These are phyloP conservation scores for Gloeophyllum trabeum DNA, from an alignment of 768 basidiomycete genomes.

Conservation along the genomic window DNA sequence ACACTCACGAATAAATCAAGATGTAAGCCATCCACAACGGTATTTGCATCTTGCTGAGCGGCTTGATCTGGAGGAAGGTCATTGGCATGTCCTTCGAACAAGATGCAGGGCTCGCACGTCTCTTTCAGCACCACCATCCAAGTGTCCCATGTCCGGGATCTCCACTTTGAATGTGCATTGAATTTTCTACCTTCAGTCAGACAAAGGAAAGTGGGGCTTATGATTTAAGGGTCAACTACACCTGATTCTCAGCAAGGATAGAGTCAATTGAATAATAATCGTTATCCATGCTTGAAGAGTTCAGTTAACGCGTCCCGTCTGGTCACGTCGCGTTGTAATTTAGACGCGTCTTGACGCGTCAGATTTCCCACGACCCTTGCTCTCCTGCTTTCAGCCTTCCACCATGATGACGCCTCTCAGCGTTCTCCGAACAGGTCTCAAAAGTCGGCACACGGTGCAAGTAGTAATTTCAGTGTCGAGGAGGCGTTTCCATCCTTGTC, in stretches of 20 bases:
- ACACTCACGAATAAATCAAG: constrained; percentile 62
- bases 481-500: too few species aligned
- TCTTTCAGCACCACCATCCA: constrained; percentile 76
- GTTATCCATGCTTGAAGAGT: constrained; percentile 50
- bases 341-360: too few species aligned
- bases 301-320: neutral
- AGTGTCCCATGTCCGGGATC: constrained; percentile 78
- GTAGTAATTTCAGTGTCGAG: too few species aligned
- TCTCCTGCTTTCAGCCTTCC: too few species aligned
- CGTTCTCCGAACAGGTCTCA: too few species aligned
- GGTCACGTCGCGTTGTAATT: too few species aligned
- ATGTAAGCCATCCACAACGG: constrained; percentile 91
- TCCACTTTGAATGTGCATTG: constrained; percentile 88
- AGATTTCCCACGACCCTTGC: too few species aligned
- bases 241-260: constrained; percentile 89
- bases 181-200: constrained; percentile 63
- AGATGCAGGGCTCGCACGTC: constrained; percentile 36
- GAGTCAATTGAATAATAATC: constrained; percentile 91
- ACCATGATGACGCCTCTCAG: too few species aligned
- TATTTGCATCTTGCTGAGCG: constrained; percentile 65
- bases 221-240: constrained; percentile 11
- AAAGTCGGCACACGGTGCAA: too few species aligned
- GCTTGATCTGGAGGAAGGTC: constrained; percentile 49
- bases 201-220: neutral
- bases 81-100: neutral